Percentiles rank a stretch among this genome's conserved stretches.
Evolutionary conservation across 2,329 filamentous ascomycete genomes (phyloP).

Genomic region (Epichloe coenophiala): DNA sequence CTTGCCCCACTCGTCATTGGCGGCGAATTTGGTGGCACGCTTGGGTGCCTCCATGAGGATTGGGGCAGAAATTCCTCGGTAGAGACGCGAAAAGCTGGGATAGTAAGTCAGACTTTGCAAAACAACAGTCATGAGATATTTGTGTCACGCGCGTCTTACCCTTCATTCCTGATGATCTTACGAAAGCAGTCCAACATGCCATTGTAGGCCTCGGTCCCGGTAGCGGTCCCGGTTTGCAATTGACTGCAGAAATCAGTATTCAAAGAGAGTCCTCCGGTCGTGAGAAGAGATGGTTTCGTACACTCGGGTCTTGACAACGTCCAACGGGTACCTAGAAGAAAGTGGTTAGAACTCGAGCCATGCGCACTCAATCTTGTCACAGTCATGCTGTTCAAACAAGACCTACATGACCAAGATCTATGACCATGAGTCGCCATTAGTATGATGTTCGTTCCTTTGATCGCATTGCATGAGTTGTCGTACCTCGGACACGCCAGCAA

Average conservation of each 20-base stretch:
- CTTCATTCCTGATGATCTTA: constrained; percentile 94
- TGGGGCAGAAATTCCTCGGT: constrained; percentile 88
- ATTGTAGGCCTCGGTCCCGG: constrained; percentile 75
- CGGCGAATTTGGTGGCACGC: constrained; percentile 95
- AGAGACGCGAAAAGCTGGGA: constrained; percentile 68
- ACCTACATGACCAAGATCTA: constrained; percentile 79
- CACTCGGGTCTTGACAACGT: constrained; percentile 97
- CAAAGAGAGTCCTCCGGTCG: background rate
- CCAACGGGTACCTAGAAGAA: constrained; percentile 75
- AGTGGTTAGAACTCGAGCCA: background rate
- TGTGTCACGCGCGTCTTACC: constrained; percentile 39
- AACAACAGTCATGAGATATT: background rate
- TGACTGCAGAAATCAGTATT: constrained; percentile 43
- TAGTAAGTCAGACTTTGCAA: background rate
- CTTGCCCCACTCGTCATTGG: constrained; percentile 96
- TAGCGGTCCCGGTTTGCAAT: constrained; percentile 62
- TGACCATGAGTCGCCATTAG: constrained; percentile 3
- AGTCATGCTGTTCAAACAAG: background rate
- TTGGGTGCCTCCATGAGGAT: constrained; percentile 95
- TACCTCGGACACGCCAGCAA: constrained; percentile 96
- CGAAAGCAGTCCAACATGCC: constrained; percentile 97
- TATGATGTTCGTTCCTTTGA: background rate
- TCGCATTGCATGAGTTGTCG: constrained; percentile 7
- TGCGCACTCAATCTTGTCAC: background rate
- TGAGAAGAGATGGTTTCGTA: constrained; percentile 33